Base-by-base conservation (phyloP, 495 filamentous ascomycete species). In the Penicillium chermesinum region DNA sequence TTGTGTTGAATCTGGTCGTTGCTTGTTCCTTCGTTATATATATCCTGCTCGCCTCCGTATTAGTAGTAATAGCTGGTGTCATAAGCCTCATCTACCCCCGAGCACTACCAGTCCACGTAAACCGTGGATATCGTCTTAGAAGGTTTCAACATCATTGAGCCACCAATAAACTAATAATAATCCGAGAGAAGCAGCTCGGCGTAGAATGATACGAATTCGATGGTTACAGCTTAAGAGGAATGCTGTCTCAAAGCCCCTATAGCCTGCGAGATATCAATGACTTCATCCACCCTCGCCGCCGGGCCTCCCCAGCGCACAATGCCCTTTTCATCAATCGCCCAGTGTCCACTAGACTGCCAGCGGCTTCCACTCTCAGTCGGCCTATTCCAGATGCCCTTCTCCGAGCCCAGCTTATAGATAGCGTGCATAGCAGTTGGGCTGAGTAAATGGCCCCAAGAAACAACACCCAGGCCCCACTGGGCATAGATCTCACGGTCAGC, bases 401-500 rank as follows among this genome's bases (percentile, higher is more conserved):
- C 49, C 17, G 35, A 25, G 1, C 49, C 49, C 12, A 52, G 9
- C 15, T 38, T 46, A 12, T 18, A 52, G 7, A 54, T 34, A 13
- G 25, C 40, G 20, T 17, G 3, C 17, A 58, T 7, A 0, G 25
- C 48, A 6, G 7, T 13, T 2, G 39, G 43, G 35, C 19, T 54
- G 12, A 54, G 14, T 2, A 58, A 15, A 38, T 58, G 55, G 8
- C 50, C 10, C 44, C 38, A 48, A 20, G 55, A 49, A 1, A 44
- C 21, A 10, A 50, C 18, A 0, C 55, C 55, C 12, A 52, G 30
- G 2, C 55, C 55, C 55, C 55, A 58, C 18, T 37, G 19, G 14
- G 55, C 55, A 39, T 54, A 54, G 2, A 58, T 14, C 8, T 47
- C 32, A 18, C 55, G 50, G 3, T 53, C 36, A 12, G 30, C 47